phyloP scores from a whole-genome alignment of 2,329 filamentous ascomycete genomes.

The Stenocarpella maydis region DNA sequence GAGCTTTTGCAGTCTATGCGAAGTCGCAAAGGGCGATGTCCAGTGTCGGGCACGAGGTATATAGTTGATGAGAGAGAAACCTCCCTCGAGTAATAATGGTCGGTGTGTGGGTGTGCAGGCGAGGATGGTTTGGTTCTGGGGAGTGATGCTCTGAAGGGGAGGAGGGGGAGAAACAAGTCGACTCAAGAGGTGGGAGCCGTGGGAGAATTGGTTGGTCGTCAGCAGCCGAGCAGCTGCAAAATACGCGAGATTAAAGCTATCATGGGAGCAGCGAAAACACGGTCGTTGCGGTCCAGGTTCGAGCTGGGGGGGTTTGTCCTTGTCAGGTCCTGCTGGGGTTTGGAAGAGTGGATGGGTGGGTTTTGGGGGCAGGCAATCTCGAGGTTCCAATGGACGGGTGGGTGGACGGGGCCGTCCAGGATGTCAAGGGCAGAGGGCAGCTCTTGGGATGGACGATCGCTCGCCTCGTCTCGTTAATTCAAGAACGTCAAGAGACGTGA shows the following conservation, averaged over 20 bases:
- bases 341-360: conserved; percentile 12
- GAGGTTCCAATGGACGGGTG: conserved; percentile 18
- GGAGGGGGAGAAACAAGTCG: conserved; percentile 18
- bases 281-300: conserved; percentile 33
- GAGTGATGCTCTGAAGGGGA: conserved; percentile 16
- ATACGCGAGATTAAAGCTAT: conserved; percentile 37
- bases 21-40: conserved; percentile 11
- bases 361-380: conserved; percentile 24
- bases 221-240: conserved; percentile 32
- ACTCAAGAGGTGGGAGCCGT: conserved; percentile 28
- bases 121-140: conserved; percentile 5
- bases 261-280: conserved; percentile 30
- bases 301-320: conserved; percentile 28
- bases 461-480: not conserved
- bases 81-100: not conserved
- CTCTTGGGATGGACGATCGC: conserved; percentile 23
- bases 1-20: conserved; percentile 5
- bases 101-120: conserved; percentile 1
- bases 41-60: conserved; percentile 19
- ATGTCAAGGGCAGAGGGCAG: conserved; percentile 15
- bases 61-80: conserved; percentile 15
- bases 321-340: conserved; percentile 30
- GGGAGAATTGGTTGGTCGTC: conserved; percentile 30
- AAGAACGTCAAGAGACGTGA: conserved; percentile 1
- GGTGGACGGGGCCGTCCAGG: conserved; percentile 22